Percentiles rank a stretch among this genome's conserved stretches.
These are phyloP conservation scores for Ophiobolus disseminans DNA, from an alignment of 2,329 filamentous ascomycete species.

Conservation along the genomic window DNA sequence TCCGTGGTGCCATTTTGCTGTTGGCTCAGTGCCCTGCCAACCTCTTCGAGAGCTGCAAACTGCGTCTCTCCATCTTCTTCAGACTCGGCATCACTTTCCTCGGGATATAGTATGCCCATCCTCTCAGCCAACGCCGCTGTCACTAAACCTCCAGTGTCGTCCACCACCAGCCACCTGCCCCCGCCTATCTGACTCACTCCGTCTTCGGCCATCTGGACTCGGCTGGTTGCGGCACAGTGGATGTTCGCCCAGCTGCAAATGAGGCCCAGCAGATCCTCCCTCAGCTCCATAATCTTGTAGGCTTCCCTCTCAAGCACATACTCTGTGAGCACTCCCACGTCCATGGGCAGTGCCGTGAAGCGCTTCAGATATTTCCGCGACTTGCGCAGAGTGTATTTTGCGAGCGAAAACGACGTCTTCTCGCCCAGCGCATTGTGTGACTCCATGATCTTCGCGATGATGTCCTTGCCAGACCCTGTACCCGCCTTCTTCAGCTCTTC, in stretches of 20 bases:
- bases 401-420: conserved; percentile 91
- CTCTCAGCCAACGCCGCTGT: conserved; percentile 86
- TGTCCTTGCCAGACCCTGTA: conserved; percentile 80
- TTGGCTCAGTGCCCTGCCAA: conserved; percentile 1
- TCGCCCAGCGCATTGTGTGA: conserved; percentile 90
- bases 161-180: conserved; percentile 80
- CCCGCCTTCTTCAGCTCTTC: conserved; percentile 75
- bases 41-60: too few relatives aligned
- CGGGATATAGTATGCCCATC: conserved; percentile 78
- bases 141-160: conserved; percentile 84
- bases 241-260: conserved; percentile 90
- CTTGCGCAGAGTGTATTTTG: conserved; percentile 95
- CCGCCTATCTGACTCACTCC: conserved; percentile 51
- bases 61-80: conserved; percentile 10
- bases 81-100: conserved; percentile 39
- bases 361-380: conserved; percentile 90
- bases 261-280: conserved; percentile 82
- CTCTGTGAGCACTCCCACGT: conserved; percentile 76
- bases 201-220: conserved; percentile 36
- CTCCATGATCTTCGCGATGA: conserved; percentile 90
- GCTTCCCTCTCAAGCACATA: conserved; percentile 85
- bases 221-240: conserved; percentile 68
- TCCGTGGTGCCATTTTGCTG: conserved; percentile 9
- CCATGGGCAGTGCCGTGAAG: conserved; percentile 84
- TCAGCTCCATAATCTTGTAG: conserved; percentile 80